Evolutionary conservation across 2,329 filamentous ascomycete genomes (phyloP).

Genomic region (Pseudogymnoascus sp.): DNA sequence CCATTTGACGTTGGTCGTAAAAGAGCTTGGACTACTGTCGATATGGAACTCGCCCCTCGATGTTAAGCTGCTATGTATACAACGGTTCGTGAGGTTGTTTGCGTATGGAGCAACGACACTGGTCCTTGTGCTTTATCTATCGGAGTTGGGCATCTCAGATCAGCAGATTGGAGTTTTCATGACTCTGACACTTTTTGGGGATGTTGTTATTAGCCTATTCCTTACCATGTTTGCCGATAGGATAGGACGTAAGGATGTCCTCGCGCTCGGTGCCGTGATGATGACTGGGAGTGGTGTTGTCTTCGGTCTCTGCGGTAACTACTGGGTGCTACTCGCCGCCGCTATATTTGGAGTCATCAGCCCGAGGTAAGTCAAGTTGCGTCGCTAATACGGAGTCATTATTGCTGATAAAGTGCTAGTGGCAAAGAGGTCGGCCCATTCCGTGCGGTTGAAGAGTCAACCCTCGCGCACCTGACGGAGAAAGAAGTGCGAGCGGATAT

Average conservation of each 20-base stretch:
- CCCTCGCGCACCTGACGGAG: constrained; percentile 46
- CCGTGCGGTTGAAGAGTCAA: constrained; percentile 52
- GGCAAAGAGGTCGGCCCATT: constrained; percentile 59
- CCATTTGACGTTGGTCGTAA: not conserved
- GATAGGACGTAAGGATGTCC: constrained; percentile 44
- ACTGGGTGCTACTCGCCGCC: constrained; percentile 49
- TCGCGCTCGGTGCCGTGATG: constrained; percentile 44
- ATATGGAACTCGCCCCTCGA: constrained; percentile 37
- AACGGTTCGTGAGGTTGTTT: constrained; percentile 53
- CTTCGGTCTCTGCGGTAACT: constrained; percentile 45
- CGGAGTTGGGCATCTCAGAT: constrained; percentile 40
- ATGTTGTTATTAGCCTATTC: constrained; percentile 49
- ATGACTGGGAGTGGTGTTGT: constrained; percentile 48
- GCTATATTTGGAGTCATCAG: constrained; percentile 55
- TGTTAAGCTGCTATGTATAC: constrained; percentile 47
- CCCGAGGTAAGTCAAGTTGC: constrained; percentile 34
- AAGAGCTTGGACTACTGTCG: constrained; percentile 38
- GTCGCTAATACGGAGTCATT: constrained; percentile 8
- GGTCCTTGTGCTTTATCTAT: constrained; percentile 48
- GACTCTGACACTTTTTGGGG: constrained; percentile 54
- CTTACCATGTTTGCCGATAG: constrained; percentile 51
- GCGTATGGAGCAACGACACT: constrained; percentile 53
- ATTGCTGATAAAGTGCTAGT: constrained; percentile 25
- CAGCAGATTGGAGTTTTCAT: constrained; percentile 53
- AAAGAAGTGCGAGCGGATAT: constrained; percentile 42